Base-by-base conservation (phyloP, 345 rosid genomes). In the Eucalyptus tenuipes region DNA sequence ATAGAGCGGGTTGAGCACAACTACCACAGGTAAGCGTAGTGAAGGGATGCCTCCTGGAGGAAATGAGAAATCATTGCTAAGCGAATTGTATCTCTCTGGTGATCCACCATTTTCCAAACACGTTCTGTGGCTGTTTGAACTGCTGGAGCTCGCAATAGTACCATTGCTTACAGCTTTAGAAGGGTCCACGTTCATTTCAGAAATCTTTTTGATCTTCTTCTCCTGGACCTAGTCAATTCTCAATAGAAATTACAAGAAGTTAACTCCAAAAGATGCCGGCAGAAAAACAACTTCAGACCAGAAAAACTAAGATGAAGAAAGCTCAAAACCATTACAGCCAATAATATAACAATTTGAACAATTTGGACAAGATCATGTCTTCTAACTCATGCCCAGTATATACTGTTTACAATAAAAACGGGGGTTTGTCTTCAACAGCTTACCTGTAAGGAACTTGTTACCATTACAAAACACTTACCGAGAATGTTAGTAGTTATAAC, bases 11-110 rank as follows among this genome's bases (percentile, higher is more conserved):
- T 17, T 75, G 79, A 68, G 88, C 47, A 86, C 88, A 91, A 94
- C 94, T 95, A 98, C 99, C 99, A 94, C 95, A 85, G 99, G 99
- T 88, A 98, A 92, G 66, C 88, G 99, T 86, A 98, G 93, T 57
- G 98, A 96, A 33, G 98, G 93, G 91, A 96, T 90, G 93, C 96
- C 96, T 86, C 97, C 96, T 31, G 92, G 92, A 88, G 97, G 96
- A 87, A 95, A 89, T 24, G 94, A 88, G 90, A 93, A 93, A 89
- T 96, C 96, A 88, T 91, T 94, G 93, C 91, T 90, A 47, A 79
- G 85, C 86, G 71, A 89, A 90, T 87, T 92, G 89, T 87, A 89
- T 91, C 90, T 92, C 61, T 93, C 97, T 25, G 91, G 87, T 89
- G 90, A 91, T 88, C 93, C 97, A 88, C 98, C 99, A 92, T 95